Conservation (phyloP, 805 yeast species). For the Candida tibetensis region DNA sequence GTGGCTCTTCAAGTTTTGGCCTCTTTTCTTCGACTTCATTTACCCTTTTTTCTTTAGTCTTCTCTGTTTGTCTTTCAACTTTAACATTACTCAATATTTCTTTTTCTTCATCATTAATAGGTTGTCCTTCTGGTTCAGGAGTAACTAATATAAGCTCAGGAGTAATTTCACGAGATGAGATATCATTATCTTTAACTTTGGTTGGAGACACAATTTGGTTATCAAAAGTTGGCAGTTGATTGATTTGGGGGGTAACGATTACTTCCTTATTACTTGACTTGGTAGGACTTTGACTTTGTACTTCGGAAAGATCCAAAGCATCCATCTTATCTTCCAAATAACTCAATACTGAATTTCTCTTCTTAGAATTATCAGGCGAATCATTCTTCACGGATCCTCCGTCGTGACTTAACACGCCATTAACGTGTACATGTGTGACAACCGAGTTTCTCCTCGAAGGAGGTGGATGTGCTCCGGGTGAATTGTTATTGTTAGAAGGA, state of each 20-base stretch:
- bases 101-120: slow-evolving; percentile 1
- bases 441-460: slow-evolving; percentile 36
- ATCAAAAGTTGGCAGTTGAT: slow-evolving; percentile 31
- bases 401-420: slow-evolving; percentile 37
- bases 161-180: slow-evolving; percentile 2
- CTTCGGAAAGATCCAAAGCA: slow-evolving; percentile 34
- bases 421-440: slow-evolving; percentile 43
- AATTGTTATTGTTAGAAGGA: slow-evolving; percentile 9
- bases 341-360: slow-evolving; percentile 39
- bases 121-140: not conserved
- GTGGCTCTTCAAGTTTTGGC: slow-evolving; percentile 1
- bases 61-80: slow-evolving; percentile 5
- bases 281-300: slow-evolving; percentile 22
- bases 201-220: slow-evolving; percentile 8
- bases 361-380: slow-evolving; percentile 21
- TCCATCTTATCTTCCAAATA: slow-evolving; percentile 46
- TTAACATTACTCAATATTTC: slow-evolving; percentile 2
- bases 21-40: not conserved
- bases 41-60: slow-evolving; percentile 4
- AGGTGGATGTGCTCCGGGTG: slow-evolving; percentile 1
- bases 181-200: slow-evolving; percentile 1
- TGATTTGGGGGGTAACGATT: slow-evolving; percentile 27
- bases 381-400: slow-evolving; percentile 9
- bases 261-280: slow-evolving; percentile 5
- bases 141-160: slow-evolving; percentile 1